Base-by-base conservation (phyloP, 2,329 filamentous ascomycete species). In the Alternaria sp. region DNA sequence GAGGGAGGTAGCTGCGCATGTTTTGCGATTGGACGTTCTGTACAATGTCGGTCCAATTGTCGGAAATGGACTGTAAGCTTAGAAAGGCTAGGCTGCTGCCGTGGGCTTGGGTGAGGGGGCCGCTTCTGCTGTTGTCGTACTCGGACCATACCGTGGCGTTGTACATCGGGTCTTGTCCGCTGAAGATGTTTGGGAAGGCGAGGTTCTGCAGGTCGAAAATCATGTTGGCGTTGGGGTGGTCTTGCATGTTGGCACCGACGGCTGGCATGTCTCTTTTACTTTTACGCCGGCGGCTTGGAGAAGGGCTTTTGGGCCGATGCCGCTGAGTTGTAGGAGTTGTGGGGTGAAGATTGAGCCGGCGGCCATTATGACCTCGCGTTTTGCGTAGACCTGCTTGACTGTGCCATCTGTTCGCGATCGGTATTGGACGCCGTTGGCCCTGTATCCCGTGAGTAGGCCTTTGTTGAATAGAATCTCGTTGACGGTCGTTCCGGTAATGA, bases 341-440 rank as follows among this genome's bases (percentile, higher is more conserved):
- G 85, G 5, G 82, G 87, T 9, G 84, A 86, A 68, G 83, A 82
- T 39, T 85, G 66, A 77, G 28, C 80, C 83, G 0, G 88, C 88
- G 0, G 85, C 86, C 2, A 90, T 72, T 36, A 90, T 82, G 8
- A 89, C 81, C 62, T 90, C 87, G 14, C 57, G 61, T 13, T 49
- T 62, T 1, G 72, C 71, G n/a, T 61, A 69, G 11, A 70, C 69
- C 36, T 61, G 46, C 8, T 63, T 66, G 7, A 66, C 46, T 0
- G 67, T 63, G 5, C 62, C 59, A 49, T 68, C 67, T 3, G 51
- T 53, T 2, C 65, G 62, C 2, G 67, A 69, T n/a, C 59, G 61
- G 28, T 59, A 68, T 41, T 70, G 63, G 3, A 70, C 61, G 1
- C 68, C 68, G n/a, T 52, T 69, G 14, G 69, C 67, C 7, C 57